Percentiles rank a stretch among this genome's conserved stretches.
Evolutionary conservation across 306 rosid species (phyloP).

Genomic region (Boehmeria nivea): DNA sequence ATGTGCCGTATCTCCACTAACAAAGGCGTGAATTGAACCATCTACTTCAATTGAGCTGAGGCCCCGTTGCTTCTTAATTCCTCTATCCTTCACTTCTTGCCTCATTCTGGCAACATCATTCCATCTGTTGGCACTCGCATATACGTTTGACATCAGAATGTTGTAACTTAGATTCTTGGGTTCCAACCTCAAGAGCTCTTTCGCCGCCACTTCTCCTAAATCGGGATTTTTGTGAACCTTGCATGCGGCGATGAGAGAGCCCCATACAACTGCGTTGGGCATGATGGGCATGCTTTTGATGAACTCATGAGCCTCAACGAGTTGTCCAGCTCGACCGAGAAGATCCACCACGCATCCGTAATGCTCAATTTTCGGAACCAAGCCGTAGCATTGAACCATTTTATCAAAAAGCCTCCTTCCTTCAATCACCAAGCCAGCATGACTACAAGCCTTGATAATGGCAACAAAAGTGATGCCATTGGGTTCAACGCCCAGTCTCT

Average conservation of each 20-base stretch:
- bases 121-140: conserved; percentile 48
- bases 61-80: conserved; percentile 48
- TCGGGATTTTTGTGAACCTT: conserved; percentile 37
- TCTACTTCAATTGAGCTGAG: conserved; percentile 52
- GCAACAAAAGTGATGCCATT: conserved; percentile 45
- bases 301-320: conserved; percentile 39
- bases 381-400: conserved; percentile 37
- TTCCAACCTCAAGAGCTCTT: conserved; percentile 46
- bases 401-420: conserved; percentile 42
- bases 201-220: conserved; percentile 55
- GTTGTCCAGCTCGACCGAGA: conserved; percentile 55
- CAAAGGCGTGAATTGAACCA: conserved; percentile 52
- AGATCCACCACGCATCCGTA: conserved; percentile 69
- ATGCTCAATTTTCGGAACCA: conserved; percentile 54
- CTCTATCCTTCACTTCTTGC: conserved; percentile 28
- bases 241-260: conserved; percentile 63
- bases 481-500: conserved; percentile 33
- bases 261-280: conserved; percentile 49
- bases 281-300: conserved; percentile 49
- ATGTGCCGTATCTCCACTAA: conserved; percentile 55
- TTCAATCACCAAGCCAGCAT: conserved; percentile 47
- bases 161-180: conserved; percentile 42
- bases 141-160: conserved; percentile 47
- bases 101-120: conserved; percentile 40
- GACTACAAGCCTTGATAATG: conserved; percentile 61